Percentiles rank a stretch among this genome's conserved stretches.
Evolutionary conservation across 2,329 filamentous ascomycete species (phyloP).

Genomic region (Rutstroemia sp.): DNA sequence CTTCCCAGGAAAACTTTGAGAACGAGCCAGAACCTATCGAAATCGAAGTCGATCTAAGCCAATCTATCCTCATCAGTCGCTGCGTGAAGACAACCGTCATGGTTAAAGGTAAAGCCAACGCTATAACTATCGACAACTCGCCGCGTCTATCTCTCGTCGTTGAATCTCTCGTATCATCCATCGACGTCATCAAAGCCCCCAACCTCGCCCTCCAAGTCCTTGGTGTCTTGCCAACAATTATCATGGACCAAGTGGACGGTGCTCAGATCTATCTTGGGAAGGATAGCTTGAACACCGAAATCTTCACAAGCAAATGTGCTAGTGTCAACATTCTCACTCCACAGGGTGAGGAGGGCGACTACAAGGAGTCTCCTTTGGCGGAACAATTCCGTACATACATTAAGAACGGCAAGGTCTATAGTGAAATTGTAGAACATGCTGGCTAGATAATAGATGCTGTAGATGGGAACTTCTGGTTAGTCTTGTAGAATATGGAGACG

Average conservation of each 20-base stretch:
- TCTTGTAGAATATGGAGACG: neutral
- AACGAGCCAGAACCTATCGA: slow-evolving; percentile 65
- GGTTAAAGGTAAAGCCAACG: slow-evolving; percentile 88
- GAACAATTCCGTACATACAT: slow-evolving; percentile 80
- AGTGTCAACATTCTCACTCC: slow-evolving; percentile 84
- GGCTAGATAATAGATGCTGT: slow-evolving; percentile 45
- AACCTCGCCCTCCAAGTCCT: slow-evolving; percentile 94
- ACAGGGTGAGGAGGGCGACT: slow-evolving; percentile 63
- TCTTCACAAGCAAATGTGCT: slow-evolving; percentile 84
- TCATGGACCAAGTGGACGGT: slow-evolving; percentile 90
- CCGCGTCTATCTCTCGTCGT: slow-evolving; percentile 76
- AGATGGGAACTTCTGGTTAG: neutral
- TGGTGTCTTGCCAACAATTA: slow-evolving; percentile 75
- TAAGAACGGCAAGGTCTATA: slow-evolving; percentile 69
- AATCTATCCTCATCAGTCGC: slow-evolving; percentile 85
- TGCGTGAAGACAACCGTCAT: slow-evolving; percentile 89
- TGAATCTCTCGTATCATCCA: slow-evolving; percentile 80
- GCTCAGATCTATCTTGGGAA: slow-evolving; percentile 81
- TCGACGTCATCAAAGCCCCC: slow-evolving; percentile 91
- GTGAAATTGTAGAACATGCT: slow-evolving; percentile 91
- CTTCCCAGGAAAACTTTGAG: slow-evolving; percentile 76
- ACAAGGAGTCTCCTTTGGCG: slow-evolving; percentile 78
- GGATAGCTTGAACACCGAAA: slow-evolving; percentile 68
- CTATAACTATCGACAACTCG: slow-evolving; percentile 92
- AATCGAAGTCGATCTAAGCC: slow-evolving; percentile 72